A percentile compares a stretch with the other conserved stretches of the same genome.
These are phyloP conservation scores for Colletotrichum tropicale DNA, from an alignment of 2,329 filamentous ascomycete species.

Conservation along the genomic window DNA sequence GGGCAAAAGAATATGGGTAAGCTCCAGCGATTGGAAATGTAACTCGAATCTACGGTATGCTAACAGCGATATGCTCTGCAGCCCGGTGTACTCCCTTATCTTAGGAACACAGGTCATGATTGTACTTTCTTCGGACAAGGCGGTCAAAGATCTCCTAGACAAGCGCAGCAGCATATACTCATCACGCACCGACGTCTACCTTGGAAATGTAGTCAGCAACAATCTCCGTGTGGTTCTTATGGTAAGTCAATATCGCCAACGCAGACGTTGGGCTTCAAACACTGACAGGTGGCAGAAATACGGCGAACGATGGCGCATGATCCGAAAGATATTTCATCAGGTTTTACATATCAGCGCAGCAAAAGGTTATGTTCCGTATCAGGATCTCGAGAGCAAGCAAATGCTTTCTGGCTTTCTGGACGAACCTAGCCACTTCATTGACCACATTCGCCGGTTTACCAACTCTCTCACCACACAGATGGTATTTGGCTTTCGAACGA, in stretches of 20 bases:
- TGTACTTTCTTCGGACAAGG: constrained; percentile 47
- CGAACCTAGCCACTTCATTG: constrained; percentile 43
- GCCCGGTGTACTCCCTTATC: constrained; percentile 55
- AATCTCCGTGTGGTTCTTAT: background rate
- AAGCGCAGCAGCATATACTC: constrained; percentile 55
- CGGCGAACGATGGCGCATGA: constrained; percentile 9
- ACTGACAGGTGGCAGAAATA: background rate
- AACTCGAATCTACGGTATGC: background rate
- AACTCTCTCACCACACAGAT: constrained; percentile 55
- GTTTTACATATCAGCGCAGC: constrained; percentile 42
- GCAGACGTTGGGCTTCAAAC: background rate
- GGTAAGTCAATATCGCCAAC: background rate
- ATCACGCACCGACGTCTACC: constrained; percentile 34
- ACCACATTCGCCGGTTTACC: constrained; percentile 52
- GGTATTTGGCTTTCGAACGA: constrained; percentile 52
- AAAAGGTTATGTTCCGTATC: constrained; percentile 40
- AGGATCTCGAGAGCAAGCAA: constrained; percentile 48
- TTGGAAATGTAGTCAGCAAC: background rate
- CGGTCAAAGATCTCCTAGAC: constrained; percentile 57
- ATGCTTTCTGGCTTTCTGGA: constrained; percentile 41
- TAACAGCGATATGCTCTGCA: background rate
- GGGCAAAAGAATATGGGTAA: constrained; percentile 51
- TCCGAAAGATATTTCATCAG: constrained; percentile 36
- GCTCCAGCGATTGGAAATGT: too few relatives aligned
- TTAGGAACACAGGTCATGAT: constrained; percentile 52